phyloP scores from a whole-genome alignment of 2,329 filamentous ascomycete species.

The Lojkania enalia region DNA sequence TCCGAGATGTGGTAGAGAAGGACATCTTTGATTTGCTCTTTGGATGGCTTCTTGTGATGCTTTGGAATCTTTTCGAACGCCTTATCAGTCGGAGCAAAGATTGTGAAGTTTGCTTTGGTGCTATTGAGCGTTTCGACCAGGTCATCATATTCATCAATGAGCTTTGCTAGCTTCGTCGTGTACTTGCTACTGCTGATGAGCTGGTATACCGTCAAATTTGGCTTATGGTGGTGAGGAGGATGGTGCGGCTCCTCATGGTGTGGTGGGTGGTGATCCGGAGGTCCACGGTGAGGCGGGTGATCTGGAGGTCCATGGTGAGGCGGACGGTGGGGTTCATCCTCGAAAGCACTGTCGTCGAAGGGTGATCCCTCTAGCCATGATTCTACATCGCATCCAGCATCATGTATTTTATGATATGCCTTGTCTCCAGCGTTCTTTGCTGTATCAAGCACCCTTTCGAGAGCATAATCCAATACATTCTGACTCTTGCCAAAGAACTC shows the following conservation, averaged over 20 bases:
- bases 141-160: constrained; percentile 73
- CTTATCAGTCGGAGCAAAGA: constrained; percentile 77
- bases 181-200: constrained; percentile 75
- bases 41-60: constrained; percentile 62
- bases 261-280: constrained; percentile 32
- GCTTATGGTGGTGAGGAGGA: constrained; percentile 46
- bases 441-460: constrained; percentile 46
- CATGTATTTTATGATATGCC: constrained; percentile 47
- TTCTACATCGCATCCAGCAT: constrained; percentile 51
- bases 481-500: constrained; percentile 38
- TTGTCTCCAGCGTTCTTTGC: constrained; percentile 32
- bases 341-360: constrained; percentile 40
- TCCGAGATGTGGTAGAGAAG: constrained; percentile 75
- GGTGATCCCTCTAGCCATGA: constrained; percentile 51
- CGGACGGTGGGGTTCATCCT: constrained; percentile 39
- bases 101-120: constrained; percentile 73
- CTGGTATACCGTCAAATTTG: constrained; percentile 77
- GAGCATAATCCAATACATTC: constrained; percentile 49
- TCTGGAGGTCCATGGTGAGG: constrained; percentile 28
- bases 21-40: constrained; percentile 70
- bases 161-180: constrained; percentile 73
- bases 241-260: constrained; percentile 45
- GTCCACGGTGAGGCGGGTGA: constrained; percentile 30
- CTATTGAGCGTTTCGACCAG: constrained; percentile 74
- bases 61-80: constrained; percentile 71